Base-by-base conservation (phyloP, 495 filamentous ascomycete species). In the Xylaria bambusicola region DNA sequence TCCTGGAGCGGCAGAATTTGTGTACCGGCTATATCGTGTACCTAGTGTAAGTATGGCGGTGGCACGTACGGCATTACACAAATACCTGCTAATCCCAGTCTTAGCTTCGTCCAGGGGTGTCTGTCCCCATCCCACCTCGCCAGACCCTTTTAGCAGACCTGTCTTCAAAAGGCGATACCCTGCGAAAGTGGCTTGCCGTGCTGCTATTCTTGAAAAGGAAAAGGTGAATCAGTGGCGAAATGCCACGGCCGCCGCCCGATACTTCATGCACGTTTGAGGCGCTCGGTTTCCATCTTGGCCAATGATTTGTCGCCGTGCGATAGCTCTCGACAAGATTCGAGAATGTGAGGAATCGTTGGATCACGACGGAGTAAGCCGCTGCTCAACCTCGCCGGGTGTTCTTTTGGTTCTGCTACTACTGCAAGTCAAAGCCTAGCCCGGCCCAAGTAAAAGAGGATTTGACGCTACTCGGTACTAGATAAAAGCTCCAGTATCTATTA, bases 281-380 rank as follows among this genome's bases (percentile, higher is more conserved):
- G 8, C 3, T 15, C 7, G 23, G 29, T n/a, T n/a, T 3, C 29
- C n/a, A 13, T 41, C 35, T 23, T 27, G 18, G 33, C 23, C 15
- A 41, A 53, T 53, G 12, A 10, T 40, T 15, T 18, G 27, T 13
- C 27, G 10, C 21, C 35, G 9, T 13, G 6, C 40, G 51, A 53
- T 53, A 40, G 15, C 35, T 53, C 36, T 5, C 5, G 29, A 38
- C 15, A 8, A 44, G 21, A 54, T 13, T 54, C 36, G 52, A 54
- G 36, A 54, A 44, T 13, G 2, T 9, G 18, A 31, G 2, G 36
- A 20, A 42, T 31, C 17, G 36, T n/a, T 54, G 8, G 38, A 15
- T 26, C 52, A 20, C 13, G 7, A 21, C 50, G 51, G 26, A 29
- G 51, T 54, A 44, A 54, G 24, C 51, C 51, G 51, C 17, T n/a